A percentile compares a stretch with the other conserved stretches of the same genome.
Conservation (phyloP, 805 yeast genomes). For the Debaryomyces prosopidis region DNA sequence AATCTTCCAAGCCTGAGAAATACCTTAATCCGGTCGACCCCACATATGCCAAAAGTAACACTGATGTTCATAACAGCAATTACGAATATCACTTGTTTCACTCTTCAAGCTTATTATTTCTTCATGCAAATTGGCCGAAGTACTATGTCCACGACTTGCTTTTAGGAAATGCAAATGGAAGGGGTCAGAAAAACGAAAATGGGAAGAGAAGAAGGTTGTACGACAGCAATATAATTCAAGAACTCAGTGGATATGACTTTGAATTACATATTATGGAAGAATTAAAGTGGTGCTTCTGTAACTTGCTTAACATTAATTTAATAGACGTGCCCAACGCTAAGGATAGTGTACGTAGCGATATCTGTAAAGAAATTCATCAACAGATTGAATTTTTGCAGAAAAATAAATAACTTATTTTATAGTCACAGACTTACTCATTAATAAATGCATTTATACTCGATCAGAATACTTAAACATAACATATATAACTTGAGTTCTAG, state of each 20-base stretch:
- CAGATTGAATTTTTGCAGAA: constrained; percentile 24
- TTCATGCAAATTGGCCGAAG: constrained; percentile 43
- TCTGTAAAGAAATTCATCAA: constrained; percentile 23
- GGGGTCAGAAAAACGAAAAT: constrained; percentile 25
- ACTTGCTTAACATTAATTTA: constrained; percentile 18
- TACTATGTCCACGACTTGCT: constrained; percentile 26
- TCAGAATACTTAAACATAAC: no score
- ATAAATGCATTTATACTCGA: no score
- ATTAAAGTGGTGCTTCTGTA: constrained; percentile 30
- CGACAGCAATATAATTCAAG: constrained; percentile 21
- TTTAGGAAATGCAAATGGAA: constrained; percentile 21
- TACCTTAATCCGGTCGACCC: constrained; percentile 15
- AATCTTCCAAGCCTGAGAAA: constrained; percentile 10
- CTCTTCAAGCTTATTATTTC: constrained; percentile 26
- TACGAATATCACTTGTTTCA: constrained; percentile 30
- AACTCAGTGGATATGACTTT: constrained; percentile 26
- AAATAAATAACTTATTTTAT: neutral
- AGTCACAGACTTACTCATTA: neutral
- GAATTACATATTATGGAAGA: constrained; percentile 28
- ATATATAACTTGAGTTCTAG: no score
- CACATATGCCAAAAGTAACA: constrained; percentile 19
- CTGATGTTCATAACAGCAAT: constrained; percentile 22
- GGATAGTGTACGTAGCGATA: constrained; percentile 19
- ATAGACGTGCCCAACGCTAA: constrained; percentile 20
- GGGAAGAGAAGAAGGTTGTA: constrained; percentile 29